A percentile compares a stretch with the other conserved stretches of the same genome.
These are phyloP conservation scores for Trichoderma arundinaceum DNA, from an alignment of 2,329 filamentous ascomycete species.

Conservation along the genomic window DNA sequence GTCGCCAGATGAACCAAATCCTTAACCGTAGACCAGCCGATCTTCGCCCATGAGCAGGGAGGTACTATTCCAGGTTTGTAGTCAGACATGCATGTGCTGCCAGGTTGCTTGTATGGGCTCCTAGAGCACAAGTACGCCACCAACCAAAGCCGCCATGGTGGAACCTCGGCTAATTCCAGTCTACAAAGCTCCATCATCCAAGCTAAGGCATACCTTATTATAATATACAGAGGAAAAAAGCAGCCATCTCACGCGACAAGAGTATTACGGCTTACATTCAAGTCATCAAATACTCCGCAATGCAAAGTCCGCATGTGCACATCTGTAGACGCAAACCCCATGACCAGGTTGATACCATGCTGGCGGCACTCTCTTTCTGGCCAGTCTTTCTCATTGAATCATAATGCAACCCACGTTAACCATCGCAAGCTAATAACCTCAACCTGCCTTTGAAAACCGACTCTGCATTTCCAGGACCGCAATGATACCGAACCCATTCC, in stretches of 20 bases:
- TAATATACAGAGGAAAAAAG: background rate
- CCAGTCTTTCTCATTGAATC: constrained; percentile 18
- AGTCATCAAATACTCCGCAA: no score
- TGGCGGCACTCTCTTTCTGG: background rate
- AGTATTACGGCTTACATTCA: no score
- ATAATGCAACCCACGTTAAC: constrained; percentile 23
- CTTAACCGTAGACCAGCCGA: background rate
- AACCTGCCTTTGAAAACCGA: constrained; percentile 37
- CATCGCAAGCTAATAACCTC: constrained; percentile 29
- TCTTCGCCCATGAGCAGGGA: constrained; percentile 11
- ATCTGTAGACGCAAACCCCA: background rate
- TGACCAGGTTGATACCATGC: background rate
- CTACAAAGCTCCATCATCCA: background rate
- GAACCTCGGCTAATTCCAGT: constrained; percentile 47
- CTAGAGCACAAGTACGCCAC: constrained; percentile 9
- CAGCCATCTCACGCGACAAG: constrained; percentile 8
- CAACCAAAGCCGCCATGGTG: constrained; percentile 20
- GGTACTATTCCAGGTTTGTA: background rate
- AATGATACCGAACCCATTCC: constrained; percentile 41
- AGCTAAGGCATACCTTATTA: no score
- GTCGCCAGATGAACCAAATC: background rate
- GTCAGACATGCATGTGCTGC: constrained; percentile 6
- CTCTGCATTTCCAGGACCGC: constrained; percentile 42
- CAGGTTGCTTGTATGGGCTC: constrained; percentile 11
- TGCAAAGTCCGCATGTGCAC: no score